These are phyloP conservation scores for Calonectria multiphialidica DNA, from an alignment of 2,329 filamentous ascomycete species.

Conservation along the genomic window DNA sequence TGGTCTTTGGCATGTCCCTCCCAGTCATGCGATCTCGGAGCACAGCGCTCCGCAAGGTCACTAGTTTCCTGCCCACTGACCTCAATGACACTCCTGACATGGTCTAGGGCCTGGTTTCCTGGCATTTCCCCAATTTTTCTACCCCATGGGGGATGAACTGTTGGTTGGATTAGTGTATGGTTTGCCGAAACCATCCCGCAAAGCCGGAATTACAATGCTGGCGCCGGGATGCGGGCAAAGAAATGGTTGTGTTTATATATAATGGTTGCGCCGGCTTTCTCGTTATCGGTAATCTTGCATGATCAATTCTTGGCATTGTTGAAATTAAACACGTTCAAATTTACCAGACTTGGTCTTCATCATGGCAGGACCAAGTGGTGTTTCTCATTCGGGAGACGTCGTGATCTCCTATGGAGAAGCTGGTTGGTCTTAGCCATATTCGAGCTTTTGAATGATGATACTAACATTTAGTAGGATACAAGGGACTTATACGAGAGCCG, in stretches of 20 bases:
- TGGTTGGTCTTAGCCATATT: neutral
- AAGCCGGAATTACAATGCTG: neutral
- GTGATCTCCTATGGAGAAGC: slow-evolving; percentile 17
- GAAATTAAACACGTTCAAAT: neutral
- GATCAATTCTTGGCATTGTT: neutral
- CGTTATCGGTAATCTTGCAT: too few relatives aligned
- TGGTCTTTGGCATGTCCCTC: neutral
- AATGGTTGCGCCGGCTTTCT: neutral
- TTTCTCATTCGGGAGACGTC: slow-evolving; percentile 9
- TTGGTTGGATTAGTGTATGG: slow-evolving; percentile 5
- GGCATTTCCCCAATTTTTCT: slow-evolving; percentile 4
- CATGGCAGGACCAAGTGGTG: slow-evolving; percentile 10
- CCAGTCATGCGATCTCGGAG: slow-evolving; percentile 19
- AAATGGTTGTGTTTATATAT: slow-evolving; percentile 8
- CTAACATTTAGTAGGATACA: neutral
- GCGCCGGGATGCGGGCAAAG: neutral
- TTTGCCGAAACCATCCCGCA: neutral
- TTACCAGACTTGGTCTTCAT: neutral
- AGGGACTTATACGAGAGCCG: slow-evolving; percentile 18
- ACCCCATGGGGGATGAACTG: slow-evolving; percentile 20
- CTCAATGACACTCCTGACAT: neutral
- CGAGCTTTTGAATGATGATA: neutral
- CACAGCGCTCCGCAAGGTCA: slow-evolving; percentile 1
- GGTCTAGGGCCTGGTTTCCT: neutral
- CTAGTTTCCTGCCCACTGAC: neutral